Evolutionary conservation across 176 grass and related monocot species (phyloP), one percentile per base, ranked within the genome.

Genomic region (Oryza nivara): DNA sequence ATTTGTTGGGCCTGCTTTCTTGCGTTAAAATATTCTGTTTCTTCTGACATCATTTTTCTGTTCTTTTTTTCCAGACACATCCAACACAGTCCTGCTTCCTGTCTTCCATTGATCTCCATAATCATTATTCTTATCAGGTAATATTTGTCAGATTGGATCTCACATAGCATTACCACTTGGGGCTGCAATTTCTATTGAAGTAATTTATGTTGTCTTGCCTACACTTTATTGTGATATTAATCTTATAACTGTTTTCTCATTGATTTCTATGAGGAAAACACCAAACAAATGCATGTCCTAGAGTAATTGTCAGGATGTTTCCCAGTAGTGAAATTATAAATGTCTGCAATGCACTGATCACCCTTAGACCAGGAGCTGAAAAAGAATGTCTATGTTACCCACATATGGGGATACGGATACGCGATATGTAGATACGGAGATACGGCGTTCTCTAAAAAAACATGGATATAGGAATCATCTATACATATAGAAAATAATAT

Each of bases 91-190:
- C 93, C 61, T 99, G 97, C 85, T 99, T 99, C 88, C 76, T 99
- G 77, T 99, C 97, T 82, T 99, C 97, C 26, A 96, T 99, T 89
- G 97, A 99, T 92, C 92, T 99, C 68, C 97, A 99, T 67, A 99
- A 92, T 69, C 97, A 99, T 96, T 99, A 99, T 84, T 96, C 97
- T 3, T 99, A 99, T 84, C 97, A 99, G 93, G 97, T 99, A 74
- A 89, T 73, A 41, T 78, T 75, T 91, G 64, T 25, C 74, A 87
- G 74, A 82, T 32, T 82, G 58, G 13, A 78, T 80, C 54, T 68
- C 72, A 43, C 35, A 80, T 80, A 86, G 6, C 22, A n/a, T 65
- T 79, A 36, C 54, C 73, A 40, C 48, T 76, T 86, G 26, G 20
- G 60, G 30, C 2, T 11, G 44, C 20, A 58, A 58, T 5, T 79